These are phyloP conservation scores for Obba rivulosa DNA, from an alignment of 768 basidiomycete genomes.

Conservation along the genomic window DNA sequence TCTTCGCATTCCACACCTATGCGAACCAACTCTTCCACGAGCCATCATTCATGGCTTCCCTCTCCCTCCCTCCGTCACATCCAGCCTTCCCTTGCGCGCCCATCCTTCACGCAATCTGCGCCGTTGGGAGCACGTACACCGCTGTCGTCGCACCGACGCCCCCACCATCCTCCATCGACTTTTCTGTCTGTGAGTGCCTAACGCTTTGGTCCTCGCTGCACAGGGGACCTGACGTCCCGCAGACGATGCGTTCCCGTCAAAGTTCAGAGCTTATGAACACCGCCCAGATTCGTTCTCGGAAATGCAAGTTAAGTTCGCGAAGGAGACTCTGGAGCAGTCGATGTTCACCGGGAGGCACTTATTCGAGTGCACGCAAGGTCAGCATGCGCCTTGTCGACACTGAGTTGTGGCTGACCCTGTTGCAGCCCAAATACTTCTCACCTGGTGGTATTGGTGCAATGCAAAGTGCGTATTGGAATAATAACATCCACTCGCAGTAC, in stretches of 20 bases:
- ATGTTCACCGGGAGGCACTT: constrained; percentile 48
- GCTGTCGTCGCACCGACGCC: constrained; percentile 58
- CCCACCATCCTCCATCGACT: constrained; percentile 14
- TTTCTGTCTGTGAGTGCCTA: constrained; percentile 3
- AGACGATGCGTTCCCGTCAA: constrained; percentile 5
- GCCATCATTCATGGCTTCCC: constrained; percentile 56
- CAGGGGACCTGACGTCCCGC: neutral
- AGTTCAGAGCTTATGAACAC: neutral
- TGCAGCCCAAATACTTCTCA: constrained; percentile 62
- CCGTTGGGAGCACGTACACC: constrained; percentile 71
- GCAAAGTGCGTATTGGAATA: constrained; percentile 42
- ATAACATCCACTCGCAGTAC: neutral
- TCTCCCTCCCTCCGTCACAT: constrained; percentile 61
- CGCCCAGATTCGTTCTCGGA: constrained; percentile 58
- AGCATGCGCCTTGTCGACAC: constrained; percentile 1
- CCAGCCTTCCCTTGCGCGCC: constrained; percentile 67
- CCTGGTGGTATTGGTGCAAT: constrained; percentile 74
- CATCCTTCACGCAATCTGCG: constrained; percentile 84
- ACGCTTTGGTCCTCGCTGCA: neutral
- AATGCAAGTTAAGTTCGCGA: constrained; percentile 53
- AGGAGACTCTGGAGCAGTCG: constrained; percentile 41
- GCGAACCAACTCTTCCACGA: constrained; percentile 66
- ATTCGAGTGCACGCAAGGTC: constrained; percentile 61
- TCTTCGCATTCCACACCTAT: constrained; percentile 75
- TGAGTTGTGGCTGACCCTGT: neutral